Evolutionary conservation across 1,284 basidiomycete species (phyloP), one percentile per base, ranked within the genome.

Genomic region (Pascua sp.): DNA sequence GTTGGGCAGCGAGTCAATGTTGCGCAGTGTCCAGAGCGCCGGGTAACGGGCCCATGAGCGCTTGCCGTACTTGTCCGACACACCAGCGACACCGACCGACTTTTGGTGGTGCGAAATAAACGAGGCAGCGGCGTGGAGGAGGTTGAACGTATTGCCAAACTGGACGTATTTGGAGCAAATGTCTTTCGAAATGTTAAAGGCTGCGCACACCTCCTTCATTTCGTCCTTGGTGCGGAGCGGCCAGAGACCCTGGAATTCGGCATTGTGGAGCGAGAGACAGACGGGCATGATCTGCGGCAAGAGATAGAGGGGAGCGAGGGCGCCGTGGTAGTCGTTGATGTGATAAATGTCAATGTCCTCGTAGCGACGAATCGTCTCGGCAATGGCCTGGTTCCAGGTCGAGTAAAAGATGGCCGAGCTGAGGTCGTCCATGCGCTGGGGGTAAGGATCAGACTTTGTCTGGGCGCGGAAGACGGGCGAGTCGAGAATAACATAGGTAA

Each of bases 351-450:
- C 91, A 65, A 94, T 85, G 67, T 86, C 85, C 2, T 90, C 89
- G 80, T 81, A 82, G 60, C 90, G 85, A 60, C 89, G 86, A 63
- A 94, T 86, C 15, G 90, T 88, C 55, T 90, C 87, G 38, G 91
- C 90, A 63, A 95, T 91, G 55, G 91, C 90, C 77, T 95, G 91
- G 70, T 95, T 95, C 91, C 91, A 95, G 18, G 91, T 93, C 53
- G 91, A 94, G 78, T 95, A 94, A 82, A 94, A 95, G 73, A 94
- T 94, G 40, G 91, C 91, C 15, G 91, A 94, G 67, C 88, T 90
- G 57, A 95, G 82, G 73, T 95, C 91, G 75, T 95, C 91, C 91
- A 95, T 95, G 67, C 91, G 89, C 68, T 90, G 88, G 38, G 91
- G 91, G 76, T 95, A 94, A 8, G 91, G 91, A 71, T 94, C 91